Evolutionary conservation across 805 yeast genomes (phyloP).

Genomic region (Ogataea pilisensis): DNA sequence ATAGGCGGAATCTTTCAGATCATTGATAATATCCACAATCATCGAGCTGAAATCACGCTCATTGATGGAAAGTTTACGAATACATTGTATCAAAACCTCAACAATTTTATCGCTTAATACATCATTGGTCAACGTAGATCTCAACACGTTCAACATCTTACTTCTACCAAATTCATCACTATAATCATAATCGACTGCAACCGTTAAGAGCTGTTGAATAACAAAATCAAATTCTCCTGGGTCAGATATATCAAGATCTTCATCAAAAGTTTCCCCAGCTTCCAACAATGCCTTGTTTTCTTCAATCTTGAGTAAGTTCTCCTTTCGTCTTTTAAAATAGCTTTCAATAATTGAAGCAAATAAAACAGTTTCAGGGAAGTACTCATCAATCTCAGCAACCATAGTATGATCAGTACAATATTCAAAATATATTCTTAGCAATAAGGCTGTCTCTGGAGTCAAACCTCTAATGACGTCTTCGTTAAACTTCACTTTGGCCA

Average conservation of each 20-base stretch:
- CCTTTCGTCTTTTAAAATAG: conserved; percentile 49
- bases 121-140: conserved; percentile 57
- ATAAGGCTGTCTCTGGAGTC: conserved; percentile 70
- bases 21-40: conserved; percentile 82
- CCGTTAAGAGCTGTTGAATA: conserved; percentile 63
- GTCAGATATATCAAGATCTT: conserved; percentile 36
- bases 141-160: conserved; percentile 56
- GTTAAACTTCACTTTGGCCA: conserved; percentile 56
- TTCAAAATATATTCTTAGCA: conserved; percentile 62
- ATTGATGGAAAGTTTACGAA: conserved; percentile 66
- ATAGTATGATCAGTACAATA: conserved; percentile 55
- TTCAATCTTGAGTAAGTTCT: conserved; percentile 22
- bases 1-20: conserved; percentile 65
- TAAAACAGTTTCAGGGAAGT: conserved; percentile 75
- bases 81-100: conserved; percentile 56
- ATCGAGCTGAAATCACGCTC: conserved; percentile 83
- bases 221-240: conserved; percentile 64
- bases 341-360: conserved; percentile 56
- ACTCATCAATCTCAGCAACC: conserved; percentile 54
- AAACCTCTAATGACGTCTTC: conserved; percentile 64
- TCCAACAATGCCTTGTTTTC: conserved; percentile 18
- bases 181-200: conserved; percentile 72
- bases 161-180: conserved; percentile 90
- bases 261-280: conserved; percentile 14
- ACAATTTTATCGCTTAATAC: conserved; percentile 51